Conservation (phyloP, 345 rosid species). For the Eucalyptus lansdowneana region DNA sequence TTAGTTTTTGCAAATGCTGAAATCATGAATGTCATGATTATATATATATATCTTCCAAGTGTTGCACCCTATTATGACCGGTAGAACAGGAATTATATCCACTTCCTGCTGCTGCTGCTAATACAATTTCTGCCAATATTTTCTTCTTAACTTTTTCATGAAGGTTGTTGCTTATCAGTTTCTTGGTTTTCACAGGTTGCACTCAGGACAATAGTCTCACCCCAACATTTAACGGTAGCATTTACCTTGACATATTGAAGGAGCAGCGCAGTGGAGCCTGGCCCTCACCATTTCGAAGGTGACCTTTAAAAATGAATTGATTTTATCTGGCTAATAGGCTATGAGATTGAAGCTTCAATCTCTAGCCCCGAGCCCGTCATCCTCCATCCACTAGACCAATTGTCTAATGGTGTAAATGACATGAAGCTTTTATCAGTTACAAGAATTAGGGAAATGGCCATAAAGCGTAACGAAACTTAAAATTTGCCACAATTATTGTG, state of each 20-base stretch:
- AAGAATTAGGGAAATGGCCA: neutral
- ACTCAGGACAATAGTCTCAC: constrained; percentile 25
- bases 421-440: neutral
- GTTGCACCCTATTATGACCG: neutral
- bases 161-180: neutral
- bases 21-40: neutral
- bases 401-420: neutral
- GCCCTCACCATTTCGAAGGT: constrained; percentile 48
- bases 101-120: neutral
- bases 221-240: constrained; percentile 26
- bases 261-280: constrained; percentile 37
- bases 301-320: neutral
- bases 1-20: neutral
- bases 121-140: neutral
- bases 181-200: constrained; percentile 9
- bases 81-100: neutral
- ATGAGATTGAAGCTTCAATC: neutral
- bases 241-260: constrained; percentile 42
- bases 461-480: no score
- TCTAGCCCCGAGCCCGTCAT: neutral
- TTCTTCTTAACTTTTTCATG: neutral
- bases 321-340: neutral
- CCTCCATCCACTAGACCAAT: neutral
- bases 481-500: no score
- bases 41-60: no score